Percentiles rank a stretch among this genome's conserved stretches.
phyloP scores from a whole-genome alignment of 345 rosid species.

The Hypericum androsaemum region DNA sequence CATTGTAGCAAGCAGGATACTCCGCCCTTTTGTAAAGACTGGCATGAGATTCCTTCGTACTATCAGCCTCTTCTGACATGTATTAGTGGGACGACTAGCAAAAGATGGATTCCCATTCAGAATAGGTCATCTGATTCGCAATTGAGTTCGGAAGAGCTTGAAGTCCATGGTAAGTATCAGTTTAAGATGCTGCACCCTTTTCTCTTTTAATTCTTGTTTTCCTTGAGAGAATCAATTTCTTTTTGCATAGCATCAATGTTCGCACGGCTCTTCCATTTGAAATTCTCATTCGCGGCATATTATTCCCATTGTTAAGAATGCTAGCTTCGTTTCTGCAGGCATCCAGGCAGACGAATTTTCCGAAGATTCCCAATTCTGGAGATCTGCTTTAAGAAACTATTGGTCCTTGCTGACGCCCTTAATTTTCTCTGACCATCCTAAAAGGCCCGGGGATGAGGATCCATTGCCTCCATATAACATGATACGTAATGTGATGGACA shows the following conservation, averaged over 20 bases:
- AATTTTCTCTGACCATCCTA: slow-evolving; percentile 98
- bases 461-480: slow-evolving; percentile 93
- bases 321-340: slow-evolving; percentile 44
- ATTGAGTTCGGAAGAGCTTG: slow-evolving; percentile 50
- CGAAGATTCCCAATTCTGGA: slow-evolving; percentile 64
- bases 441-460: slow-evolving; percentile 98
- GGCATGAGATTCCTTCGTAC: slow-evolving; percentile 44
- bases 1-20: slow-evolving; percentile 37
- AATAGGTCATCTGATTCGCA: slow-evolving; percentile 55
- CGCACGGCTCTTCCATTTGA: too few relatives aligned
- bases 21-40: slow-evolving; percentile 66
- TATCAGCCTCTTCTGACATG: slow-evolving; percentile 79
- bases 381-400: slow-evolving; percentile 64
- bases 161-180: slow-evolving; percentile 73
- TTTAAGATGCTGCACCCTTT: slow-evolving; percentile 8
- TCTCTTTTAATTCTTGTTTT: background rate
- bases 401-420: slow-evolving; percentile 96
- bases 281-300: too few relatives aligned
- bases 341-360: slow-evolving; percentile 60
- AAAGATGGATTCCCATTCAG: slow-evolving; percentile 84
- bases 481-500: slow-evolving; percentile 97
- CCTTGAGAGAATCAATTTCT: background rate
- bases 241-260: background rate
- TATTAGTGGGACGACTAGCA: slow-evolving; percentile 65
- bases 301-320: background rate